A percentile compares a stretch with the other conserved stretches of the same genome.
Conservation (phyloP, 345 rosid genomes). For the Brassica rapa region DNA sequence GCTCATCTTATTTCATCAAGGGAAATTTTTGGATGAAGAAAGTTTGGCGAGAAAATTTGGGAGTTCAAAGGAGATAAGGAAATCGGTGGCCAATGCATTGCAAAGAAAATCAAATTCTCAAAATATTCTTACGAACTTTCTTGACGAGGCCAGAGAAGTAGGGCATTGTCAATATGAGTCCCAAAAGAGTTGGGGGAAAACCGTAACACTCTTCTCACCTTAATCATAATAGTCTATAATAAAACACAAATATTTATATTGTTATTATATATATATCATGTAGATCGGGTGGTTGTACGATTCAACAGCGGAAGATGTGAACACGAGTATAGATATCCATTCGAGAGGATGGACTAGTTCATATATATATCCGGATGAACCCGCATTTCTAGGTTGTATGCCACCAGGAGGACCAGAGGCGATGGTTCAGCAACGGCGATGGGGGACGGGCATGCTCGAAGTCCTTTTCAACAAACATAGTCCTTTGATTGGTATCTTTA, state of each 20-base stretch:
- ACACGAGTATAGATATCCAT: slow-evolving; percentile 58
- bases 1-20: slow-evolving; percentile 18
- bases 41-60: slow-evolving; percentile 45
- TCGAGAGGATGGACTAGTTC: slow-evolving; percentile 56
- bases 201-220: slow-evolving; percentile 34
- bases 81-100: slow-evolving; percentile 48
- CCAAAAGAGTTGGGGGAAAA: slow-evolving; percentile 59
- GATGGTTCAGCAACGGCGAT: slow-evolving; percentile 60
- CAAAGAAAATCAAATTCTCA: slow-evolving; percentile 36
- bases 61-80: slow-evolving; percentile 45
- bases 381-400: slow-evolving; percentile 61
- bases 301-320: slow-evolving; percentile 54
- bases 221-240: neutral
- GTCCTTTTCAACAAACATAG: slow-evolving; percentile 41
- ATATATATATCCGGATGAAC: slow-evolving; percentile 37
- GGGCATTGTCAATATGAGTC: slow-evolving; percentile 51
- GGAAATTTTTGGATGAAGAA: slow-evolving; percentile 16
- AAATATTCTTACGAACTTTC: slow-evolving; percentile 4
- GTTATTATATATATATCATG: neutral
- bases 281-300: slow-evolving; percentile 74
- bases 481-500: slow-evolving; percentile 44
- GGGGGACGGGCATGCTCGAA: slow-evolving; percentile 68
- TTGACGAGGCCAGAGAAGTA: slow-evolving; percentile 48
- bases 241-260: neutral
- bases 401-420: slow-evolving; percentile 44